phyloP scores from a whole-genome alignment of 805 yeast genomes.

The Ogataea henricii region DNA sequence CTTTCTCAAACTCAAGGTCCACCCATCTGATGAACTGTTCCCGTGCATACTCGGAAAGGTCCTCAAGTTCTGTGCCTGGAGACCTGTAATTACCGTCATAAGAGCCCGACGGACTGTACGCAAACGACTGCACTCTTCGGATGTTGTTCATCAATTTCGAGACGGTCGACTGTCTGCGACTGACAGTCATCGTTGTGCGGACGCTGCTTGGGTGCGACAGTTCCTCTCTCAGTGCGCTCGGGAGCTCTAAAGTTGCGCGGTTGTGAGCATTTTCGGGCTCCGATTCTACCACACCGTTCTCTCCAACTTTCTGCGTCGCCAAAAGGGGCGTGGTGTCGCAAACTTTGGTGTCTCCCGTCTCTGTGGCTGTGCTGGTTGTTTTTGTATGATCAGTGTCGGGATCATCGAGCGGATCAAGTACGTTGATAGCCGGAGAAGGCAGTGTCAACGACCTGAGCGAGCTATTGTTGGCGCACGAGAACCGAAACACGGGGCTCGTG shows the following conservation, averaged over 20 bases:
- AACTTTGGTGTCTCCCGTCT: constrained; percentile 5
- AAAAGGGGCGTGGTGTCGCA: constrained; percentile 12
- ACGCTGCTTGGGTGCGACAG: background rate
- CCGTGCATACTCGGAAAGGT: constrained; percentile 40
- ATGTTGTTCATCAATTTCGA: constrained; percentile 18
- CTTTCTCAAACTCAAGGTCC: constrained; percentile 58
- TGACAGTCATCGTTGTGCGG: background rate
- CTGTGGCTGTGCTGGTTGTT: background rate
- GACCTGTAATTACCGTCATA: background rate
- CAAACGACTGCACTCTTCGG: constrained; percentile 19
- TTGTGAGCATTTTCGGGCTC: background rate
- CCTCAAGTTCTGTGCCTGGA: constrained; percentile 32
- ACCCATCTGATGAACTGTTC: constrained; percentile 66
- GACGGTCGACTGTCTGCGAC: constrained; percentile 29
- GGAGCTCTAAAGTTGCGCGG: background rate
- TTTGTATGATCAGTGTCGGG: background rate
- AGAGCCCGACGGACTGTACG: constrained; percentile 9
- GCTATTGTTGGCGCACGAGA: constrained; percentile 3
- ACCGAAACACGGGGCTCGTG: background rate
- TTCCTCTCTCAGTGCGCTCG: background rate
- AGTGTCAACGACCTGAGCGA: constrained; percentile 24
- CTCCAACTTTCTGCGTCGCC: background rate
- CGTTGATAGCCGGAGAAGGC: constrained; percentile 31
- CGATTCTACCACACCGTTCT: background rate
- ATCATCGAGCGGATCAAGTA: constrained; percentile 7